Evolutionary conservation across 108 stramenopile genomes (phyloP), one percentile per base, ranked within the genome.

Genomic region (Nitzschia sp.): DNA sequence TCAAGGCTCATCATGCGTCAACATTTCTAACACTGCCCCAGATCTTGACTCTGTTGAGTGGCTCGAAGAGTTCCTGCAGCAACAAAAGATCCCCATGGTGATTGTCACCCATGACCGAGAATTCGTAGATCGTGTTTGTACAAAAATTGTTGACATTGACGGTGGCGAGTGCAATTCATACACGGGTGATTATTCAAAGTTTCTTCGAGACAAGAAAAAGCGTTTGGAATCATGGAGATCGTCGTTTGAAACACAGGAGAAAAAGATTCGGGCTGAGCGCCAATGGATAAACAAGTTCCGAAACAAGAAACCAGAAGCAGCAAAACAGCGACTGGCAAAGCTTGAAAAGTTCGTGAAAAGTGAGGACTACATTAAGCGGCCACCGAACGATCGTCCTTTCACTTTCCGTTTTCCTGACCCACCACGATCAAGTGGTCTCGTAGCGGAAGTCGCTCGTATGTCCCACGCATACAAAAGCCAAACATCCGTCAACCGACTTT

Each of bases 31-130:
- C 46, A 2, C 14, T 48, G 14, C n/a, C 17, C 6, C 17, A 48
- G 88, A 85, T 79, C 64, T 93, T 41, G 95, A 96, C 39, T 90
- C 88, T 59, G 97, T 98, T 37, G 95, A 97, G 79, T 98, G 98
- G 98, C 75, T 98, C 19, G 98, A 98, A 76, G 77, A 76, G 46
- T 98, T 97, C 71, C 75, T 98, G 52, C 75, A 86, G 8, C 83
- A 96, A 59, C 97, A 97, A 70, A 94, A 84, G 54, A 80, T 97
- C 43, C 96, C 98, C 24, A 97, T 98, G 95, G 83, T 97, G 34
- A 96, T 98, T 67, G 98, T 98, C 8, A 94, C 92, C 65, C 98
- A 98, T 72, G 98, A 98, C 89, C 90, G 98, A 64, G 98, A 97
- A 78, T 98, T 98, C 74, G 83, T 98, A 57, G 98, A 98, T 81